phyloP scores from a whole-genome alignment of 2,329 filamentous ascomycete genomes.

The Tolypocladium endophyticum region DNA sequence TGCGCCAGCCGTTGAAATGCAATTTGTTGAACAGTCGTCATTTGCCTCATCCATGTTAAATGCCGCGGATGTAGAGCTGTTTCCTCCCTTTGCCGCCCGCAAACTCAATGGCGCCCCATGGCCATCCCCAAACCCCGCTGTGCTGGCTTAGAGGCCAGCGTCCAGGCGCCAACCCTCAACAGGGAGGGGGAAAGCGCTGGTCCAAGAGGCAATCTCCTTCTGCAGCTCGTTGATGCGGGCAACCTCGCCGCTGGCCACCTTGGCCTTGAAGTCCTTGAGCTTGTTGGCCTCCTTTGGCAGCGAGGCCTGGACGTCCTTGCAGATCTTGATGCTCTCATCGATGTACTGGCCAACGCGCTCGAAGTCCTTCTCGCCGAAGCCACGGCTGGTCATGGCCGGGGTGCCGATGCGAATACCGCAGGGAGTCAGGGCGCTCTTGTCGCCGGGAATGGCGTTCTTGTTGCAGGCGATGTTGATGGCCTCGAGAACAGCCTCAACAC shows the following conservation, averaged over 20 bases:
- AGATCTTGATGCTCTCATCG: slow-evolving; percentile 77
- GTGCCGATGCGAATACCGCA: slow-evolving; percentile 93
- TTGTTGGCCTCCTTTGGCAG: slow-evolving; percentile 97
- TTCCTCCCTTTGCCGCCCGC: slow-evolving; percentile 2
- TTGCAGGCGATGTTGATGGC: slow-evolving; percentile 99
- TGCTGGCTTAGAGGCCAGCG: slow-evolving; percentile 39
- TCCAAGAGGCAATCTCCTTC: slow-evolving; percentile 86
- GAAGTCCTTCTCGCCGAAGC: slow-evolving; percentile 88
- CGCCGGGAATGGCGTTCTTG: slow-evolving; percentile 97
- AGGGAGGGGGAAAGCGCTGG: slow-evolving; percentile 82
- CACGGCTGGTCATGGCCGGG: slow-evolving; percentile 93
- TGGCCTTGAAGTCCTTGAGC: slow-evolving; percentile 98
- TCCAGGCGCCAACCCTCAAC: slow-evolving; percentile 61
- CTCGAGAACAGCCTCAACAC: slow-evolving; percentile 91
- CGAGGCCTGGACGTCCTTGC: slow-evolving; percentile 72
- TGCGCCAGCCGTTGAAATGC: slow-evolving; percentile 12
- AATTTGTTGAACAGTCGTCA: slow-evolving; percentile 16
- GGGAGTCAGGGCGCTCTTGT: slow-evolving; percentile 93
- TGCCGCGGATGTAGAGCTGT: slow-evolving; percentile 4
- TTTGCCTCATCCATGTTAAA: slow-evolving; percentile 13
- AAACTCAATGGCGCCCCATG: neutral
- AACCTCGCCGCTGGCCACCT: slow-evolving; percentile 69
- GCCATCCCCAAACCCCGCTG: neutral
- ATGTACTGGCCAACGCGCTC: slow-evolving; percentile 84
- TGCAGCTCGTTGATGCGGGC: slow-evolving; percentile 74